Conservation (phyloP, 768 basidiomycete genomes). For the Phlebiopsis gigantea region DNA sequence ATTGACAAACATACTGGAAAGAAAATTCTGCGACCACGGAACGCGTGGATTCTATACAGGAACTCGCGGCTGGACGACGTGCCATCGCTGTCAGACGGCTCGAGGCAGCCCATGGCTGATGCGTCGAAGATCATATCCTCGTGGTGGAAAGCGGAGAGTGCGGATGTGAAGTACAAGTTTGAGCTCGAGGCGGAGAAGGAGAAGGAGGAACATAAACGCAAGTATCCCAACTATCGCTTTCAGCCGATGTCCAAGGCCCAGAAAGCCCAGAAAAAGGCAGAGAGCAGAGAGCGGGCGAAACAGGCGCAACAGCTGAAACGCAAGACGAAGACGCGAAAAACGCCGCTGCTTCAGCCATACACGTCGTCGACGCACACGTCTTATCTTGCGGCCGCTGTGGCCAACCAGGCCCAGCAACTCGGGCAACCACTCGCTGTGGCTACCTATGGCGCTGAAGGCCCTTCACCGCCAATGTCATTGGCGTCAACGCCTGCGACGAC, state of each 20-base stretch:
- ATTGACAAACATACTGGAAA: conserved; percentile 11
- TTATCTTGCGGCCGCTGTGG: conserved; percentile 11
- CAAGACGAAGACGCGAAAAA: conserved; percentile 1
- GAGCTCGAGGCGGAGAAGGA: conserved; percentile 7
- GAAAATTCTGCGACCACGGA: conserved; percentile 12
- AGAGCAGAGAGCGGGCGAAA: conserved; percentile 4
- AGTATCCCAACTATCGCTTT: conserved; percentile 14
- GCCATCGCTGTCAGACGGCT: conserved; percentile 4
- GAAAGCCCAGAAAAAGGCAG: conserved; percentile 6
- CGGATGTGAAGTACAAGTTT: conserved; percentile 1
- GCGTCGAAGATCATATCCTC: conserved; percentile 10
- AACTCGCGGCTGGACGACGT: conserved; percentile 7
- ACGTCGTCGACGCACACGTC: conserved; percentile 1
- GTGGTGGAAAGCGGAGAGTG: conserved; percentile 7
- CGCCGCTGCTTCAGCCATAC: neutral
- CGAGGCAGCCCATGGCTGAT: conserved; percentile 7
- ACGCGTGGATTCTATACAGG: conserved; percentile 15
- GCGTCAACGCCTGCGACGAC: conserved; percentile 9
- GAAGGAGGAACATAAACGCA: conserved; percentile 8
- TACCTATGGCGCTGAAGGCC: neutral
- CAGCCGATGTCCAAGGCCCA: conserved; percentile 9
- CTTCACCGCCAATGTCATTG: conserved; percentile 9
- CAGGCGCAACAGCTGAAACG: neutral
- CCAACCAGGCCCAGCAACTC: conserved; percentile 7
- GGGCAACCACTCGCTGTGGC: neutral